Evolutionary conservation across 345 rosid genomes (phyloP).

Genomic region (Nephelium lappaceum): DNA sequence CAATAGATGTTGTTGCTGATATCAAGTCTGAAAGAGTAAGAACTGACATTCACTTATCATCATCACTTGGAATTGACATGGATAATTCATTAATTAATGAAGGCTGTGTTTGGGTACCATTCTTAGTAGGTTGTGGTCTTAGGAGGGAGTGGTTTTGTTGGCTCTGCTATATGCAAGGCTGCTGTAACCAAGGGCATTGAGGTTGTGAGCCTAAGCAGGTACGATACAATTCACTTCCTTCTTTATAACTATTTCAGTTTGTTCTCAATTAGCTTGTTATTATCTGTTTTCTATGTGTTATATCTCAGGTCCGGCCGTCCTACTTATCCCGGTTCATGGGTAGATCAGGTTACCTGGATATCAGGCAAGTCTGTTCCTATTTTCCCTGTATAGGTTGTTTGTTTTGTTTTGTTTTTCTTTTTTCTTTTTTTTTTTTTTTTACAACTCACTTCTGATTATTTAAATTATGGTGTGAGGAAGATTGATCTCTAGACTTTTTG

Average conservation of each 20-base stretch:
- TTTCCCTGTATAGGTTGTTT: slow-evolving; percentile 1
- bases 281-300: background rate
- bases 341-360: slow-evolving; percentile 89
- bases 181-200: slow-evolving; percentile 85
- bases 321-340: slow-evolving; percentile 68
- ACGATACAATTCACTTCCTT: slow-evolving; percentile 13
- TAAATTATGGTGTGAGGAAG: background rate
- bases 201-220: slow-evolving; percentile 93
- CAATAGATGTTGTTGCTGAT: slow-evolving; percentile 85
- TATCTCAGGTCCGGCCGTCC: slow-evolving; percentile 83
- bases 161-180: slow-evolving; percentile 93
- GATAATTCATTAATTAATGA: background rate
- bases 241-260: background rate
- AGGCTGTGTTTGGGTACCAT: slow-evolving; percentile 19
- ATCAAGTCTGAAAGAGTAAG: slow-evolving; percentile 75
- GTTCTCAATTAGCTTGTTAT: background rate
- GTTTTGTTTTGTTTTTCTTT: no score
- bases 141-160: slow-evolving; percentile 92
- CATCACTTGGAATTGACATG: no score
- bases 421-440: no score
- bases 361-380: slow-evolving; percentile 52
- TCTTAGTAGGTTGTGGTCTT: slow-evolving; percentile 77
- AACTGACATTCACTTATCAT: background rate
- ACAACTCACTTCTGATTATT: no score
- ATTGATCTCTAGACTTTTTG: background rate